Conservation (phyloP, 306 rosid species). For the Biancaea sappan region DNA sequence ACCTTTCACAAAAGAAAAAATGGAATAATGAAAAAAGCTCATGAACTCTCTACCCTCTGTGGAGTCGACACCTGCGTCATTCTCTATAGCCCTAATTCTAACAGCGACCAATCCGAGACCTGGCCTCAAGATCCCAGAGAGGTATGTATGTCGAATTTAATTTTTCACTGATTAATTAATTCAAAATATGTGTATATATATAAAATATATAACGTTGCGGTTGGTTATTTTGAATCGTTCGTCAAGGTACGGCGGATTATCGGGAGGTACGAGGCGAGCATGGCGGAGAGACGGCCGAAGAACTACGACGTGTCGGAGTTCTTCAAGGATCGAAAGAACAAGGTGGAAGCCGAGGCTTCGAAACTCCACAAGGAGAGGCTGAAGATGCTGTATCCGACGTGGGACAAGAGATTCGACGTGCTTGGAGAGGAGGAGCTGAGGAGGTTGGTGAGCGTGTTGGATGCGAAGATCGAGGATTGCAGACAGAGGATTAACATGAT, state of each 20-base stretch:
- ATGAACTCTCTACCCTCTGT: conserved; percentile 24
- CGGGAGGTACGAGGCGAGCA: not conserved
- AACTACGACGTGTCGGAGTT: conserved; percentile 11
- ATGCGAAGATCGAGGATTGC: conserved; percentile 25
- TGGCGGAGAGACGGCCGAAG: not conserved
- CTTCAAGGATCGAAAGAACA: conserved; percentile 28
- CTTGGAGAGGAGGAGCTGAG: conserved; percentile 1
- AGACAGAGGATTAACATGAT: not conserved
- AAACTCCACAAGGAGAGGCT: not conserved
- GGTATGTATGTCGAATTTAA: not conserved
- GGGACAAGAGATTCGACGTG: not conserved
- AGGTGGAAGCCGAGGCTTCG: conserved; percentile 4
- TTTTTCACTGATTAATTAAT: no score
- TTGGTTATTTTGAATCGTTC: no score
- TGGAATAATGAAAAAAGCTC: conserved; percentile 33
- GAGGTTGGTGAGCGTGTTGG: not conserved
- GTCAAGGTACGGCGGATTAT: not conserved
- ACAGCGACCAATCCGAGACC: not conserved
- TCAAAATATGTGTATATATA: no score
- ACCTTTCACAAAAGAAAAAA: conserved; percentile 35
- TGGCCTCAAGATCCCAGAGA: conserved; percentile 13
- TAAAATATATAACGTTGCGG: no score
- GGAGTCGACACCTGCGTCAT: conserved; percentile 8
- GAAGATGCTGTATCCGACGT: conserved; percentile 32
- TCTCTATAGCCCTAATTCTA: not conserved